These are phyloP conservation scores for Mortierella sp. DNA, from an alignment of 371 early-diverging fungal species.

Conservation along the genomic window DNA sequence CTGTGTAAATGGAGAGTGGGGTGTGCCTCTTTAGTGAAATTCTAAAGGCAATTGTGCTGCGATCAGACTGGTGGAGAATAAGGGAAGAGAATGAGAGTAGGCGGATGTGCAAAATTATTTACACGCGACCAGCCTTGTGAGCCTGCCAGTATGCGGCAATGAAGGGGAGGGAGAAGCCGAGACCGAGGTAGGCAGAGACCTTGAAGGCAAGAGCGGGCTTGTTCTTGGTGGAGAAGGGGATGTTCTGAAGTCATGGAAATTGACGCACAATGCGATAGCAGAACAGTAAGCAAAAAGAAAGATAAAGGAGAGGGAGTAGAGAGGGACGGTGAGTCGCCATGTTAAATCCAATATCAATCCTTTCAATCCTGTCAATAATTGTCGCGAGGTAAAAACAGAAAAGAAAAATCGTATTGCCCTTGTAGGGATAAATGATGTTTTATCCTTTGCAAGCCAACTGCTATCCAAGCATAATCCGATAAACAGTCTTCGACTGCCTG, in stretches of 20 bases:
- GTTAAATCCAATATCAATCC: not conserved
- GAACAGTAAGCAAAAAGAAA: too few relatives aligned
- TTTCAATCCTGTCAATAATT: not conserved
- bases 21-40: not conserved
- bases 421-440: too few relatives aligned
- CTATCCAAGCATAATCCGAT: too few relatives aligned
- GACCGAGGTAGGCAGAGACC: constrained; percentile 64
- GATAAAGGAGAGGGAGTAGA: not conserved
- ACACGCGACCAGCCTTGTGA: constrained; percentile 26
- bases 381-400: too few relatives aligned
- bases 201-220: constrained; percentile 68
- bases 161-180: constrained; percentile 71
- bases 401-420: too few relatives aligned
- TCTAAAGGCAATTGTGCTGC: too few relatives aligned
- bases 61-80: not conserved
- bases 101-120: not conserved
- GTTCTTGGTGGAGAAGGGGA: constrained; percentile 75
- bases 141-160: constrained; percentile 61
- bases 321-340: not conserved
- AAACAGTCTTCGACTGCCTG: too few relatives aligned
- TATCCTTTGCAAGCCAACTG: too few relatives aligned
- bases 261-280: too few relatives aligned
- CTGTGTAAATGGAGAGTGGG: not conserved
- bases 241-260: constrained; percentile 56
- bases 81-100: not conserved